Evolutionary conservation across 805 yeast genomes (phyloP), one percentile per base, ranked within the genome.

Genomic region (Nakazawaea siamensis): DNA sequence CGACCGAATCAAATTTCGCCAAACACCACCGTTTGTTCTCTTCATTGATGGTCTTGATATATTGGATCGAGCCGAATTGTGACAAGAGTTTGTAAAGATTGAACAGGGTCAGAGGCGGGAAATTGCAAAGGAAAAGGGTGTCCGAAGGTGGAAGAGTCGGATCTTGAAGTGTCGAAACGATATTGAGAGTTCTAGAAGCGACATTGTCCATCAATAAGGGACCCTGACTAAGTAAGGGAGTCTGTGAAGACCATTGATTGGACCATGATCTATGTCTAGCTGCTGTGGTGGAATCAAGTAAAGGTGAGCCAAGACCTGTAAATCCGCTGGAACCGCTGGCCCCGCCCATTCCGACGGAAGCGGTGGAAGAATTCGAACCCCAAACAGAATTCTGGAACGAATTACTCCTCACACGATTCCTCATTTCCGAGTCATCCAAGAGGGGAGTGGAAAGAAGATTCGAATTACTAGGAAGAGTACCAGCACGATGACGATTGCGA

Each of bases 101-200:
- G 40, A 83, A 56, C 4, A 86, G 68, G 28, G 76, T 67, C 13
- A 58, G 48, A 24, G 45, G 47, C 10, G 97, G 97, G 34, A 90
- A 67, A 50, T 88, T 86, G 29, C 87, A 83, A 36, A 92, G 64
- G 43, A 88, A 67, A 29, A 90, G 64, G 10, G 85, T 76, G 45
- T 80, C 74, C 1, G 95, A 77, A 13, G 94, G 94, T 13, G 82
- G 76, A 45, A 85, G 52, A 29, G 75, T 62, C 3, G 83, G 68
- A 49, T 80, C 85, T 36, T 78, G 80, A 46, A 76, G 75, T 27
- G 82, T 74, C 2, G 88, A 76, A n/a, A 80, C 78, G 60, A 80
- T 66, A 27, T 72, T 66, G 27, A 80, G 59, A 24, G 68, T 62
- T 19, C 70, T 57, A 38, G 80, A 75, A 43, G 80, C 80, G 27